Conservation (phyloP, 352 stramenopile genomes). For the Globisporangium cederbergense region DNA sequence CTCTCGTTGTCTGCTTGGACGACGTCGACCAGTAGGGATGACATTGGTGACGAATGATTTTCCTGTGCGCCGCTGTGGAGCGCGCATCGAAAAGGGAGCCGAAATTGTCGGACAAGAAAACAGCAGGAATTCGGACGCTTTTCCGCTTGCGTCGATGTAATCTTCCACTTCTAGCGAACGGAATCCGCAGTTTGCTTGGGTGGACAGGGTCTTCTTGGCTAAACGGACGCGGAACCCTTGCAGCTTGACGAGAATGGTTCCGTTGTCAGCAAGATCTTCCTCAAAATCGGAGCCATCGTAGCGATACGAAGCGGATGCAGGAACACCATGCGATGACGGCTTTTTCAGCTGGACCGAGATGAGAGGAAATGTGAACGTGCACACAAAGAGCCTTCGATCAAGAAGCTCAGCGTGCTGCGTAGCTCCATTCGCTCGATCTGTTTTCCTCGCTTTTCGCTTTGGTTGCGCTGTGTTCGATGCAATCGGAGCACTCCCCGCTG, state of each 20-base stretch:
- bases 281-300: conserved; percentile 61
- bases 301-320: conserved; percentile 48
- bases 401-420: conserved; percentile 40
- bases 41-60: conserved; percentile 28
- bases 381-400: conserved; percentile 70
- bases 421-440: conserved; percentile 19
- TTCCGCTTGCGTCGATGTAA: conserved; percentile 51
- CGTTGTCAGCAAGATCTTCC: conserved; percentile 57
- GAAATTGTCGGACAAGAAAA: conserved; percentile 76
- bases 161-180: conserved; percentile 79
- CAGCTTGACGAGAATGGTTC: conserved; percentile 70
- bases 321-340: conserved; percentile 35
- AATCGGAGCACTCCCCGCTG: not conserved
- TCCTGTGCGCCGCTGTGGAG: conserved; percentile 38
- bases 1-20: conserved; percentile 43
- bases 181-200: conserved; percentile 63
- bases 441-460: conserved; percentile 26
- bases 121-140: conserved; percentile 70
- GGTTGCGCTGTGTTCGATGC: conserved; percentile 9
- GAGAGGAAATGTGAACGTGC: conserved; percentile 77
- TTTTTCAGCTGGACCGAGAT: conserved; percentile 84
- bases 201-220: conserved; percentile 79
- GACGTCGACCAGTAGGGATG: conserved; percentile 22
- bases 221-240: conserved; percentile 80
- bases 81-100: conserved; percentile 57